These are phyloP conservation scores for Fraxinus floribunda DNA, from an alignment of 305 asterid species.

Conservation along the genomic window DNA sequence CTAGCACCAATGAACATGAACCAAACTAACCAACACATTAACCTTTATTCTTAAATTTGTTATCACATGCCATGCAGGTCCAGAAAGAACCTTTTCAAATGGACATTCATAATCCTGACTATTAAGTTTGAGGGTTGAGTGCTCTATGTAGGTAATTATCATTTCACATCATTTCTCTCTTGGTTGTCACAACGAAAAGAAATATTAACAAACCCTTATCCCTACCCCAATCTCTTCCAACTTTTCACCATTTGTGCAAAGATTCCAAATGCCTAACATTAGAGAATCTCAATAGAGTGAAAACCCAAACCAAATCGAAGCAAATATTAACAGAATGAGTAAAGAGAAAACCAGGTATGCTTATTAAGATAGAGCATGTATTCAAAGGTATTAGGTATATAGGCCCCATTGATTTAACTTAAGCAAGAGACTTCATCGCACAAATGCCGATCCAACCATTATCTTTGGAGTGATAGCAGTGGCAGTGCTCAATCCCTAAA, in stretches of 20 bases:
- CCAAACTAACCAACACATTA: not conserved
- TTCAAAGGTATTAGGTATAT: not conserved
- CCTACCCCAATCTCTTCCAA: not conserved
- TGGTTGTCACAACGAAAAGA: not conserved
- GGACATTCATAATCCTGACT: not conserved
- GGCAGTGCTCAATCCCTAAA: not conserved
- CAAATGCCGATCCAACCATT: not conserved
- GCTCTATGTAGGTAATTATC: not conserved
- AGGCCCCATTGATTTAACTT: not conserved
- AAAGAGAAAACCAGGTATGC: not conserved
- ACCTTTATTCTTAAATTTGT: slow-evolving; percentile 1
- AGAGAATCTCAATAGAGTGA: not conserved
- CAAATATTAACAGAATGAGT: not conserved
- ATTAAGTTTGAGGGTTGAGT: slow-evolving; percentile 4
- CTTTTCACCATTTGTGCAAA: not conserved
- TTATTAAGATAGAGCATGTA: not conserved
- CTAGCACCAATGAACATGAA: not conserved
- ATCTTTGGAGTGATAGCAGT: not conserved
- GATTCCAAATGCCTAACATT: not conserved
- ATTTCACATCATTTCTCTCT: not conserved
- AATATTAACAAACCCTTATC: not conserved
- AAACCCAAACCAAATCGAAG: not conserved
- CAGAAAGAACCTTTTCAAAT: not conserved
- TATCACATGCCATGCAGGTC: not conserved
- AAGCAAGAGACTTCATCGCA: not conserved